Base-by-base conservation (phyloP, 495 filamentous ascomycete genomes). In the Xylaria castorea region DNA sequence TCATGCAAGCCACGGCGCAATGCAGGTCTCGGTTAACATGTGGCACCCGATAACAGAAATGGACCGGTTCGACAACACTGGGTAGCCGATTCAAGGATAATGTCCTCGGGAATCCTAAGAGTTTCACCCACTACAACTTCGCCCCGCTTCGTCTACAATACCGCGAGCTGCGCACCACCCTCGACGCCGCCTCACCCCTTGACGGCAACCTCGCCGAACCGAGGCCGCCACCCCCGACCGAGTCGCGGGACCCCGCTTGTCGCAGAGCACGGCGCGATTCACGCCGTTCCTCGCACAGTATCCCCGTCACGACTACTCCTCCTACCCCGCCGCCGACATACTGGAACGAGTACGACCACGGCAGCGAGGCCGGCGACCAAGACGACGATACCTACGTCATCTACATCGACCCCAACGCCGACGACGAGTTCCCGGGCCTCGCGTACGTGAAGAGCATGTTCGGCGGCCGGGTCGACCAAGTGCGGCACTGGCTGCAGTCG, bases 291-390 rank as follows among this genome's bases (percentile, higher is more conserved):
- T 62, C 73, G 51, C 3, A 64, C 58, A 76, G 71, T 40, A 64
- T 42, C 42, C 0, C 71, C 64, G 20, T 61, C 68, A 22, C 20
- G 2, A 61, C 34, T n/a, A n/a, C n/a, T n/a, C n/a, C n/a, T 9
- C 58, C 58, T 1, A 18, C 73, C 14, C 3, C 71, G 36, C 70
- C 75, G 68, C 55, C 71, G 72, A 78, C 20, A 36, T 91, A 91
- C 74, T 91, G 89, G 89, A 91, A 90, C 76, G 89, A 91, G 75
- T 91, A 90, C 78, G 89, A 91, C 55, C 79, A 89, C 76, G 88
- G 86, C 8, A 89, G 88, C 75, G 89, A 91, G 63, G 83, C 80
- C 8, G 85, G 84, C 44, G 84, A 83, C 44, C 48, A 61, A 18
- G 71, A 80, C n/a, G 80, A 83, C 40, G 80, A 87, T 44, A 81